Conservation (phyloP, 2,329 filamentous ascomycete genomes). For the Penicillium frequentans region DNA sequence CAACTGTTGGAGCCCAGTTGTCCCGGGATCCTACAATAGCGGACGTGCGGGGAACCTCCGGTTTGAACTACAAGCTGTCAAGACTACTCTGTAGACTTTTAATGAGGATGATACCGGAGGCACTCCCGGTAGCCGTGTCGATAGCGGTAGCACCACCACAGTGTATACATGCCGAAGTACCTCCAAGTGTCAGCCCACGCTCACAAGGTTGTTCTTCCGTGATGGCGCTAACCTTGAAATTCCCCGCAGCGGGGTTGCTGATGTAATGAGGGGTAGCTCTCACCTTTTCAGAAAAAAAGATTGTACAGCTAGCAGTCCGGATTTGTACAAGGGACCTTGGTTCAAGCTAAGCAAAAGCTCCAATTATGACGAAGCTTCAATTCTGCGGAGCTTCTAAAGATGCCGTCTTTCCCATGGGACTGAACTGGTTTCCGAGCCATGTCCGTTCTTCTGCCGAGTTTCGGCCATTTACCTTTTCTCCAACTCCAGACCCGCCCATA, state of each 20-base stretch:
- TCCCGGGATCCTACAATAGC: neutral
- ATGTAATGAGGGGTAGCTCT: conserved; percentile 27
- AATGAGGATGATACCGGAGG: neutral
- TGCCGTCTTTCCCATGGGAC: neutral
- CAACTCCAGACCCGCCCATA: conserved; percentile 16
- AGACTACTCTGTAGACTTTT: neutral
- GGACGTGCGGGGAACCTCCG: conserved; percentile 12
- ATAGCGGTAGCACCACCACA: neutral
- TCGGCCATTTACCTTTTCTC: conserved; percentile 17
- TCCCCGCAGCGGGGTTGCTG: conserved; percentile 19
- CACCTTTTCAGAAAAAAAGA: neutral
- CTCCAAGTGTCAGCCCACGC: neutral
- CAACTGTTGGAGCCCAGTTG: neutral
- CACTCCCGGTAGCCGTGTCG: neutral
- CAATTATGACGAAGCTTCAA: neutral
- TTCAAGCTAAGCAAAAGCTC: neutral
- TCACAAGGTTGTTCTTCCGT: neutral
- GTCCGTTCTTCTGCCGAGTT: conserved; percentile 16
- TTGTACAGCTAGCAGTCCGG: neutral
- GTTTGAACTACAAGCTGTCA: neutral
- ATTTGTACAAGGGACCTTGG: neutral
- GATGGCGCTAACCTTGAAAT: neutral
- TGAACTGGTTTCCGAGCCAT: conserved; percentile 3
- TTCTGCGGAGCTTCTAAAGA: neutral
- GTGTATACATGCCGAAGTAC: neutral